These are phyloP conservation scores for Aureobasidium zeae DNA, from an alignment of 2,329 filamentous ascomycete species.

Conservation along the genomic window DNA sequence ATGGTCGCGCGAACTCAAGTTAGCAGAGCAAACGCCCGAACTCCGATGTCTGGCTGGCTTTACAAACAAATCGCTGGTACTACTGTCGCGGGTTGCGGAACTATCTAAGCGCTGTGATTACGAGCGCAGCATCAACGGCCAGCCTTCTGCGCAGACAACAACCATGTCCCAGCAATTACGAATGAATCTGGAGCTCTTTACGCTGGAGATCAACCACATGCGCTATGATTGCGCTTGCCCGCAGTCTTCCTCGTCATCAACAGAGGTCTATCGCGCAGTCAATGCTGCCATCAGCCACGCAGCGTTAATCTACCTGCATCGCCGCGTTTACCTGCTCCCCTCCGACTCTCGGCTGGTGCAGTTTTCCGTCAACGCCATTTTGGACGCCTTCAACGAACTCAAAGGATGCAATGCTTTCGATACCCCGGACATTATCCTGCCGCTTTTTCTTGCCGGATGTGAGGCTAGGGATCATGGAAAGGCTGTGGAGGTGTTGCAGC, in stretches of 20 bases:
- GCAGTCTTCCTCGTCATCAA: not conserved
- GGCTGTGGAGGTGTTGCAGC: constrained; percentile 8
- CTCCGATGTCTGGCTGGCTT: constrained; percentile 14
- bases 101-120: constrained; percentile 14
- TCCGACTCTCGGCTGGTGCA: constrained; percentile 10
- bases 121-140: not conserved
- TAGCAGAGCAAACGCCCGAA: constrained; percentile 1
- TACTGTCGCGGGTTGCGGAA: constrained; percentile 10
- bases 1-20: constrained; percentile 12
- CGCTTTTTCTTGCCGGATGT: constrained; percentile 13
- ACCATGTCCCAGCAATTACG: constrained; percentile 13
- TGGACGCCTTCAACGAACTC: constrained; percentile 7
- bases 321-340: constrained; percentile 9
- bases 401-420: constrained; percentile 13
- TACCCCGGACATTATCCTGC: constrained; percentile 15
- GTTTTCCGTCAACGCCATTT: constrained; percentile 8
- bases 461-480: constrained; percentile 7
- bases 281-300: constrained; percentile 12
- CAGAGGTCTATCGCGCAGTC: constrained; percentile 11
- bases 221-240: constrained; percentile 12
- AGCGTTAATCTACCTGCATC: constrained; percentile 9
- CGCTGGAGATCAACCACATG: constrained; percentile 10
- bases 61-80: constrained; percentile 8
- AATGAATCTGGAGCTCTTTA: constrained; percentile 11
- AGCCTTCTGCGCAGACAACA: not conserved